Evolutionary conservation across 805 yeast genomes (phyloP), one percentile per base, ranked within the genome.

Genomic region (Saccharomyces jurei): DNA sequence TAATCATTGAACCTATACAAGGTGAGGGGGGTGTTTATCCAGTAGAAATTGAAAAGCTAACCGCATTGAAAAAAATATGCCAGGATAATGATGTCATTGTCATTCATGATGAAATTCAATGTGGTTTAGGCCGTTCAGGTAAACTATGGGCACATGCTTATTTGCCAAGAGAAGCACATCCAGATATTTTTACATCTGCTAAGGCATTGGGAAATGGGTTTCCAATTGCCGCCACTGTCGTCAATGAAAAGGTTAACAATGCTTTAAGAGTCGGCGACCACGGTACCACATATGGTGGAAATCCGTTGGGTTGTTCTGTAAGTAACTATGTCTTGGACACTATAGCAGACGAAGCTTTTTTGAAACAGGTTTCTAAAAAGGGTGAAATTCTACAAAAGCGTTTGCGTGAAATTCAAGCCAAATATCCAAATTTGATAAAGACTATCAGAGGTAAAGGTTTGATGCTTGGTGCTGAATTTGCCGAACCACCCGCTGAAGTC

Each of bases 221-320:
- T 76, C 99, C 99, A 31, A 86, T 94, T 61, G 96, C 95, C 53
- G 99, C 97, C 4, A 87, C 96, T 1, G 80, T 94, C 80, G 83
- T 92, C 55, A 81, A 88, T 53, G 94, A 89, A 60, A 78, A 81
- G 50, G 86, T 94, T 27, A 96, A 90, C 66, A 70, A 75, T 10
- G 81, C 76, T 1, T 74, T 94, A 61, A 77, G 82, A 55, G 92
- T 89, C 25, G 99, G 99, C 55, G 99, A 94, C 67, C 99, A 92
- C 68, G 99, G 99, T 54, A 92, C 98, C 2, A 92, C 99, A 0
- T 92, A 86, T 67, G 98, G 99, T 59, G 99, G 99, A 54, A 94
- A 94, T 70, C 98, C 98, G 53, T 75, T 94, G 58, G 98, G 90
- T 4, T 78, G 92, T 36, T 81, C 91, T 58, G 81, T 94, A 50